Conservation (phyloP, 192 early-diverging fungal genomes). For the Chytriomyces confervae region DNA sequence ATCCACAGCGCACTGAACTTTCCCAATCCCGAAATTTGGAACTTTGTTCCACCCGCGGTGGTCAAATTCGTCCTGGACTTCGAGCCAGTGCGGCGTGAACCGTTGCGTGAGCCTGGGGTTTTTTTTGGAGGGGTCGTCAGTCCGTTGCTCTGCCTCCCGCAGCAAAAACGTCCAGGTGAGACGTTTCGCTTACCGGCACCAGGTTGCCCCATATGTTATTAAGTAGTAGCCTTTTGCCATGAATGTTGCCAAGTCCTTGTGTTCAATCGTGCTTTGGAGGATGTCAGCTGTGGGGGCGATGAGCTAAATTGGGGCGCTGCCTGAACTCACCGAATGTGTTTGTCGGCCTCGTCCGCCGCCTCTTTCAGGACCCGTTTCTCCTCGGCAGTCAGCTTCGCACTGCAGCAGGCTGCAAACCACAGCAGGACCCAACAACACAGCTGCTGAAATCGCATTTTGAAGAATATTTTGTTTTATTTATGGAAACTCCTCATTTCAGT, state of each 20-base stretch:
- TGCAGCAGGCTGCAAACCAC: too few relatives aligned
- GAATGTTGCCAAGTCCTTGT: not conserved
- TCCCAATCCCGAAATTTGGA: slow-evolving; percentile 14
- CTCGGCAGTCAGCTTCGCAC: slow-evolving; percentile 12
- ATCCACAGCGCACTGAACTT: slow-evolving; percentile 16
- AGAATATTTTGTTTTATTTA: too few relatives aligned
- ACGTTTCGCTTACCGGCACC: slow-evolving; percentile 1
- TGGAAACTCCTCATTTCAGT: not conserved
- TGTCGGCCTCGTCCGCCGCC: slow-evolving; percentile 25
- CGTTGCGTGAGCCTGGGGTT: slow-evolving; percentile 15
- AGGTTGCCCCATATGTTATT: slow-evolving; percentile 8
- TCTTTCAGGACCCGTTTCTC: slow-evolving; percentile 18
- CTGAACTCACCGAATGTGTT: slow-evolving; percentile 11
- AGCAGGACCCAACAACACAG: too few relatives aligned
- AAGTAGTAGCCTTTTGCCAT: slow-evolving; percentile 12
- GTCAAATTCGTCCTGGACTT: slow-evolving; percentile 25
- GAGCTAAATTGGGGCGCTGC: not conserved
- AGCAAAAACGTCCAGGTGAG: too few relatives aligned
- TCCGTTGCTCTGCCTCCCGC: too few relatives aligned
- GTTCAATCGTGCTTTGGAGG: not conserved
- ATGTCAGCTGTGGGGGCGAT: not conserved
- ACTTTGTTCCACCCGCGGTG: slow-evolving; percentile 16
- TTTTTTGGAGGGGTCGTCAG: too few relatives aligned
- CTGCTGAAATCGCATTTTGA: too few relatives aligned
- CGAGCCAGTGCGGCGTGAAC: slow-evolving; percentile 16